phyloP scores from a whole-genome alignment of 2,329 filamentous ascomycete species.

The Talaromyces sp. region DNA sequence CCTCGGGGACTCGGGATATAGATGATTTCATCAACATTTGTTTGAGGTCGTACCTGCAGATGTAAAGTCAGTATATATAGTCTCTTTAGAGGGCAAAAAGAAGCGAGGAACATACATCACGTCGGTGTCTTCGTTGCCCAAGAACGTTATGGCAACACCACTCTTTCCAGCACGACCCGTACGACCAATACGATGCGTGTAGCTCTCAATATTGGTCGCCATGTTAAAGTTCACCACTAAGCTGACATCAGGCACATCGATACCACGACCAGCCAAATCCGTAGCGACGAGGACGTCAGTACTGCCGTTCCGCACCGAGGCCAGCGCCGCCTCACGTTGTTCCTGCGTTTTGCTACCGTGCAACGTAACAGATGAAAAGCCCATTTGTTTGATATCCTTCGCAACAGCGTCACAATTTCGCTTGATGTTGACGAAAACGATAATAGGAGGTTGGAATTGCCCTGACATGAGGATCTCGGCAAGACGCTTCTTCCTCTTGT shows the following conservation, averaged over 20 bases:
- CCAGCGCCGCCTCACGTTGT: constrained; percentile 89
- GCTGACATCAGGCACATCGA: constrained; percentile 90
- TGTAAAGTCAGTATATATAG: neutral
- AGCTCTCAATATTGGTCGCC: constrained; percentile 86
- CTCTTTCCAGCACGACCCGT: constrained; percentile 97
- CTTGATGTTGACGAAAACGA: constrained; percentile 99
- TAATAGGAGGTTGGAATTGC: constrained; percentile 84
- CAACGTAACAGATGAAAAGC: constrained; percentile 82
- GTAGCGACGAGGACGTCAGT: constrained; percentile 92
- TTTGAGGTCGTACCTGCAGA: constrained; percentile 69
- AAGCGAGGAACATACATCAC: constrained; percentile 61
- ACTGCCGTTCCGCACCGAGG: constrained; percentile 73
- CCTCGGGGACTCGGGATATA: constrained; percentile 86
- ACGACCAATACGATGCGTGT: constrained; percentile 94
- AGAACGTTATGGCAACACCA: constrained; percentile 92
- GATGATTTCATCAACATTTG: constrained; percentile 91
- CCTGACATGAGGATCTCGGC: constrained; percentile 78
- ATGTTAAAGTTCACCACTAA: constrained; percentile 99
- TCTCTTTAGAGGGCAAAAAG: constrained; percentile 11
- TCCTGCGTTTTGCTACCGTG: constrained; percentile 98
- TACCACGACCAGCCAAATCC: constrained; percentile 92
- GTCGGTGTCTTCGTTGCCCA: constrained; percentile 85
- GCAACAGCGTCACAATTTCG: constrained; percentile 96
- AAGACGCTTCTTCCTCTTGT: constrained; percentile 95
- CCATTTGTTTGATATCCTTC: constrained; percentile 89